Evolutionary conservation across 2,329 filamentous ascomycete genomes (phyloP).

Genomic region (Beauveria asiatica): DNA sequence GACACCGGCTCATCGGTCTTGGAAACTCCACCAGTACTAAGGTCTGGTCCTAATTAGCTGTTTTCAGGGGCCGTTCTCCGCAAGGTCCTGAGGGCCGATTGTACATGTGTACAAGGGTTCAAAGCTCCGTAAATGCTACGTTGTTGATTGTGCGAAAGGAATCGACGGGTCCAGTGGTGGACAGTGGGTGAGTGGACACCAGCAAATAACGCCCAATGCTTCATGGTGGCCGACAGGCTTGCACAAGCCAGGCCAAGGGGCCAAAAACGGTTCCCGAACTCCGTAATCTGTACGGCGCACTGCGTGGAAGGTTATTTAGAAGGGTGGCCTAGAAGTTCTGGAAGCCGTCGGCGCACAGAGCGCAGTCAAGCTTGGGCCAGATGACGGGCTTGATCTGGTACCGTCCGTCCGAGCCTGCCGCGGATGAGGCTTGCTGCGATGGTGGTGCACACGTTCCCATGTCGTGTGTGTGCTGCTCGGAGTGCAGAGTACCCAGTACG

Average conservation of each 20-base stretch:
- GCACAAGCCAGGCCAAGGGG: neutral
- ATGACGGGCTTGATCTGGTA: constrained; percentile 5
- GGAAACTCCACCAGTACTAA: neutral
- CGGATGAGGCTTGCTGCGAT: neutral
- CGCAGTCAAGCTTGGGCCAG: neutral
- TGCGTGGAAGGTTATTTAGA: neutral
- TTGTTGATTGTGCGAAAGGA: neutral
- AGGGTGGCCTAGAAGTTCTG: neutral
- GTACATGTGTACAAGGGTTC: neutral
- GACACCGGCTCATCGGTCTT: constrained; percentile 2
- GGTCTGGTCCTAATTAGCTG: neutral
- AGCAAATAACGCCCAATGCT: neutral
- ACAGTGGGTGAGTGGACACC: neutral
- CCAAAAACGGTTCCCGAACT: neutral
- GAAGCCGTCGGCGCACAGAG: neutral
- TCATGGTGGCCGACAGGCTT: neutral
- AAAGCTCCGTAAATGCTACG: neutral
- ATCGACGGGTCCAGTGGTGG: neutral
- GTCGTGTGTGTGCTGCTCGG: neutral
- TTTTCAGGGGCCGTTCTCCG: constrained; percentile 1
- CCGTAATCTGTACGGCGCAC: neutral
- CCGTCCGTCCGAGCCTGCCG: constrained; percentile 4
- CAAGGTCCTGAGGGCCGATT: neutral
- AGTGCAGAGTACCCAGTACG: too few species aligned
- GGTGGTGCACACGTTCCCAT: neutral